A percentile compares a stretch with the other conserved stretches of the same genome.
Evolutionary conservation across 768 basidiomycete genomes (phyloP).

Genomic region (Arthromyces matolae): DNA sequence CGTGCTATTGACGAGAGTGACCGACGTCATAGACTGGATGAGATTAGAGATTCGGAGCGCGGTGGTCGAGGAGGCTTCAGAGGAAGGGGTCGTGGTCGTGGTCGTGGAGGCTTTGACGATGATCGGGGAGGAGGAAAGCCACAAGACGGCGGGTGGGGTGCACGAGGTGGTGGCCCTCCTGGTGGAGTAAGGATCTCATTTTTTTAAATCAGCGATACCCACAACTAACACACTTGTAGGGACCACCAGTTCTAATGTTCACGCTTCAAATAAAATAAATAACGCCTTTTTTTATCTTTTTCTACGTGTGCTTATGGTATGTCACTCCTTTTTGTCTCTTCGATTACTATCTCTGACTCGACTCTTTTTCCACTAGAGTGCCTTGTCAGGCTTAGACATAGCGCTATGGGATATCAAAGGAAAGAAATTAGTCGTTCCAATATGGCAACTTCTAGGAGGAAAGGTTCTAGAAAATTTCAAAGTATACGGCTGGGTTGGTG

Average conservation of each 20-base stretch:
- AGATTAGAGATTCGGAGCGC: slow-evolving; percentile 61
- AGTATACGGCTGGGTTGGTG: slow-evolving; percentile 62
- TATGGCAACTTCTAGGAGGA: slow-evolving; percentile 68
- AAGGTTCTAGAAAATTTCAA: slow-evolving; percentile 57
- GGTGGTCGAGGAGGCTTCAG: slow-evolving; percentile 51
- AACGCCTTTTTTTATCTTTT: slow-evolving; percentile 56
- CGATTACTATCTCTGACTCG: too few relatives aligned
- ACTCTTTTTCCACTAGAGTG: too few relatives aligned
- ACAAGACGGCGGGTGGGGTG: slow-evolving; percentile 68
- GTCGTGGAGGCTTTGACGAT: slow-evolving; percentile 44
- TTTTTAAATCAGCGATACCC: not conserved
- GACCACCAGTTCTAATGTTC: slow-evolving; percentile 21
- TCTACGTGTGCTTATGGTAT: slow-evolving; percentile 66
- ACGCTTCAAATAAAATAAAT: slow-evolving; percentile 10
- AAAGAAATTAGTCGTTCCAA: slow-evolving; percentile 62
- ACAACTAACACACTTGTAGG: slow-evolving; percentile 23
- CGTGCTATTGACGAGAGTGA: slow-evolving; percentile 69
- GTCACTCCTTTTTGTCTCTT: slow-evolving; percentile 5
- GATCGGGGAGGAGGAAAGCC: slow-evolving; percentile 50
- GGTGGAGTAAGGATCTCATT: slow-evolving; percentile 29
- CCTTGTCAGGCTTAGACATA: slow-evolving; percentile 60
- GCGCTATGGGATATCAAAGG: slow-evolving; percentile 79
- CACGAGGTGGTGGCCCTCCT: slow-evolving; percentile 51
- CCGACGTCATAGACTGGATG: slow-evolving; percentile 63
- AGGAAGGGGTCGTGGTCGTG: slow-evolving; percentile 58